phyloP scores from a whole-genome alignment of 345 rosid species.

The Eucalyptus urophylla region DNA sequence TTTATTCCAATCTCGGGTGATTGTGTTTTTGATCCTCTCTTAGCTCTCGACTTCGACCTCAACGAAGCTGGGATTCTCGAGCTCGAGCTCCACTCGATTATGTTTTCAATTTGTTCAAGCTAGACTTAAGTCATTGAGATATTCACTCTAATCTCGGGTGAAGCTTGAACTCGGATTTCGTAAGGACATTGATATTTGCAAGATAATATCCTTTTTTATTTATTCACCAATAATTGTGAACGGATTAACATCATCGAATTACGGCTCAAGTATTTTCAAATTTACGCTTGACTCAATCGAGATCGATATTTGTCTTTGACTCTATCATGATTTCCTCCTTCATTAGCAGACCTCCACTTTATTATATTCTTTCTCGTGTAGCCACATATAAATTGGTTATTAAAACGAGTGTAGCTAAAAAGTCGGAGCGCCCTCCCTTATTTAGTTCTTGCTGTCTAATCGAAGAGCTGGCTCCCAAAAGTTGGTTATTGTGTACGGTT shows the following conservation, averaged over 20 bases:
- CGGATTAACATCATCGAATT: background rate
- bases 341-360: background rate
- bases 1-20: no score
- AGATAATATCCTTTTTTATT: background rate
- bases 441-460: background rate
- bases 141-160: background rate
- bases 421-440: background rate
- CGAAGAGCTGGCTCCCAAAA: background rate
- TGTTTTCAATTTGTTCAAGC: no score
- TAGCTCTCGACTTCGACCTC: no score
- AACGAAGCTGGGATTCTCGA: no score
- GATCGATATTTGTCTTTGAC: background rate
- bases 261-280: background rate
- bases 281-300: rapidly evolving
- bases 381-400: background rate
- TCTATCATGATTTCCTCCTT: background rate
- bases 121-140: no score
- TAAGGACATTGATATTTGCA: background rate
- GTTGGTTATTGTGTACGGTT: background rate
- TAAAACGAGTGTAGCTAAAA: background rate
- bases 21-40: no score
- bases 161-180: background rate
- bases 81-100: no score
- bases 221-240: background rate
- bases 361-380: background rate